phyloP scores from a whole-genome alignment of 2,329 filamentous ascomycete species.

The Cercospora zeina region DNA sequence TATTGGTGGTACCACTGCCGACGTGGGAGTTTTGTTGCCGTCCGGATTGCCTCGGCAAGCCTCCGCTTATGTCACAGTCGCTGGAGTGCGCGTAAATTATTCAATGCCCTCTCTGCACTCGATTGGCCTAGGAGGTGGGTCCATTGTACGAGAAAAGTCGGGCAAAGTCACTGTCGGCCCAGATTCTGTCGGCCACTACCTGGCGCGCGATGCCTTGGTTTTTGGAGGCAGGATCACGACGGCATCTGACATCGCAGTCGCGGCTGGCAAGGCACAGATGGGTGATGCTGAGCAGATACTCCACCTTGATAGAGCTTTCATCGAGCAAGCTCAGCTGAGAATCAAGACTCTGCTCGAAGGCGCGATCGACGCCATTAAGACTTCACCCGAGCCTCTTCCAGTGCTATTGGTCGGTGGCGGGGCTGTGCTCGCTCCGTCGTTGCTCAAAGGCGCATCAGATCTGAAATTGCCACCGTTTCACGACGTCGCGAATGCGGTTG shows the following conservation, averaged over 20 bases:
- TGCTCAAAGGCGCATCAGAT: conserved; percentile 53
- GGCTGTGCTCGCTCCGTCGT: conserved; percentile 53
- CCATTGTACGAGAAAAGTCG: conserved; percentile 42
- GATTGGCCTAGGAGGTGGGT: conserved; percentile 60
- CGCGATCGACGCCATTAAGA: conserved; percentile 59
- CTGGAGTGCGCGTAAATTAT: conserved; percentile 59
- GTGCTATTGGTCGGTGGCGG: conserved; percentile 61
- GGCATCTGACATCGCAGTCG: conserved; percentile 55
- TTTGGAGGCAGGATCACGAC: conserved; percentile 59
- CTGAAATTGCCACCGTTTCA: conserved; percentile 55
- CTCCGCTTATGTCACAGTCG: conserved; percentile 61
- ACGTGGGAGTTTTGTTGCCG: conserved; percentile 60
- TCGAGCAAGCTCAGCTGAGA: conserved; percentile 37
- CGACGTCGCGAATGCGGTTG: conserved; percentile 61
- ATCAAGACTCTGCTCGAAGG: conserved; percentile 54
- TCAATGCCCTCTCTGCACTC: conserved; percentile 52
- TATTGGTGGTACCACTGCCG: conserved; percentile 66
- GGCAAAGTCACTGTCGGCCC: conserved; percentile 54
- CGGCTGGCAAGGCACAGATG: conserved; percentile 33
- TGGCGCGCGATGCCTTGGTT: conserved; percentile 51
- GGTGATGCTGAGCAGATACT: conserved; percentile 32
- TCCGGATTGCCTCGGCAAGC: conserved; percentile 64
- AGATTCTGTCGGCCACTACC: conserved; percentile 56
- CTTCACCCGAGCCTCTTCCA: conserved; percentile 54
- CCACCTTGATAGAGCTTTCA: conserved; percentile 21